Base-by-base conservation (phyloP, 495 filamentous ascomycete genomes). In the Aspergillus baeticus region DNA sequence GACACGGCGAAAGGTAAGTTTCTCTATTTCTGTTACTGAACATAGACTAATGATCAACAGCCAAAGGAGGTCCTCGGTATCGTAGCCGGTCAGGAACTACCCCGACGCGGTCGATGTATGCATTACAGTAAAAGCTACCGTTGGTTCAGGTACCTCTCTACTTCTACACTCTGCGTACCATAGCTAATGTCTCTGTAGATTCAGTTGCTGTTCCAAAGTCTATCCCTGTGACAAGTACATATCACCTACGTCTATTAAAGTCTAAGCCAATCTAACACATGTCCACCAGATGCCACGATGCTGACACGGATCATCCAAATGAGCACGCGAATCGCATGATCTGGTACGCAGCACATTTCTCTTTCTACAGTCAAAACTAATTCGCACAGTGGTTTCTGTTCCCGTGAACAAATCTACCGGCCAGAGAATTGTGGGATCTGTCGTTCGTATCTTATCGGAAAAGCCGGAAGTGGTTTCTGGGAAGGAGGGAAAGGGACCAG, bases 241-340 rank as follows among this genome's bases (percentile, higher is more conserved):
- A 52, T 17, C 4, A 6, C 13, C 31, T n/a, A 7, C 22, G 38
- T 10, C 3, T 14, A 21, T 29, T 20, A 8, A 35, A n/a, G 18
- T 13, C 13, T 11, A 20, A 1, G 4, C 26, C 26, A 61, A 54
- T 33, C 62, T 66, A 23, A 68, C 37, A 13, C 11, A 42, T 23
- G 42, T 14, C 17, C 15, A n/a, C 1, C 59, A 82, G 81, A 68
- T 96, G 92, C 68, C 92, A 96, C 61, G 90, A 96, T 62, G 81
- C 71, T 13, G 79, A 68, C 11, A 82, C 82, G 55, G 85, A 87
- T 35, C 91, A 96, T 68, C 77, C 79, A 0, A 86, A 88, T 54
- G 92, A 96, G 72, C 88, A 91, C 74, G 92, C 91, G 3, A 89
- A 90, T 60, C 74, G 90, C 37, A 96, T 96, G 92, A 84, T 96